These are phyloP conservation scores for Coemansia reversa DNA, from an alignment of 192 early-diverging fungal genomes.

Conservation along the genomic window DNA sequence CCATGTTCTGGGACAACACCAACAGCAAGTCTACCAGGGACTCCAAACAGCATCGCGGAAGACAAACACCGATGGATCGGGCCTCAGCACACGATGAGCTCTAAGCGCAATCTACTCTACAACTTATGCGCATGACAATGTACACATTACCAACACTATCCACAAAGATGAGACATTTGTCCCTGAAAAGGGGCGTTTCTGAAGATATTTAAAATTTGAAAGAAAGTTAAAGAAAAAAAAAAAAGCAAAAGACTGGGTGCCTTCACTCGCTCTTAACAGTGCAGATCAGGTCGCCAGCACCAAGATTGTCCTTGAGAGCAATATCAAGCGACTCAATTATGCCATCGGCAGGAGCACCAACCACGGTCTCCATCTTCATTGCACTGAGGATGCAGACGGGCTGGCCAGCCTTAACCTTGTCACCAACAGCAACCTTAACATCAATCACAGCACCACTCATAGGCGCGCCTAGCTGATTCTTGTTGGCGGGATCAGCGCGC, in stretches of 20 bases:
- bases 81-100: constrained; percentile 36
- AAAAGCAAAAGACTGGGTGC: constrained; percentile 9
- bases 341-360: constrained; percentile 75
- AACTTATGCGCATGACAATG: not conserved
- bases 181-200: not conserved
- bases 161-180: too few relatives aligned
- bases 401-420: constrained; percentile 83
- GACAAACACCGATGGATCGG: constrained; percentile 18
- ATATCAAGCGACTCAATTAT: constrained; percentile 72
- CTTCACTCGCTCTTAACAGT: constrained; percentile 15
- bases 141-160: not conserved
- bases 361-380: constrained; percentile 99
- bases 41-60: constrained; percentile 11
- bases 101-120: not conserved
- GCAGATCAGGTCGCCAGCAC: constrained; percentile 80
- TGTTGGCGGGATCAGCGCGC: constrained; percentile 73
- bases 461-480: constrained; percentile 88
- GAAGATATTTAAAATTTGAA: not conserved
- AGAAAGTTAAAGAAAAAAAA: constrained; percentile 9
- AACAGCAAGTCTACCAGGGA: constrained; percentile 9
- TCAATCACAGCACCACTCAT: constrained; percentile 96
- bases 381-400: constrained; percentile 89
- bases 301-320: constrained; percentile 73
- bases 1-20: constrained; percentile 34
- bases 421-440: constrained; percentile 79